Evolutionary conservation across 2,329 filamentous ascomycete genomes (phyloP), one percentile per base, ranked within the genome.

Genomic region (Penicillium glabrum): DNA sequence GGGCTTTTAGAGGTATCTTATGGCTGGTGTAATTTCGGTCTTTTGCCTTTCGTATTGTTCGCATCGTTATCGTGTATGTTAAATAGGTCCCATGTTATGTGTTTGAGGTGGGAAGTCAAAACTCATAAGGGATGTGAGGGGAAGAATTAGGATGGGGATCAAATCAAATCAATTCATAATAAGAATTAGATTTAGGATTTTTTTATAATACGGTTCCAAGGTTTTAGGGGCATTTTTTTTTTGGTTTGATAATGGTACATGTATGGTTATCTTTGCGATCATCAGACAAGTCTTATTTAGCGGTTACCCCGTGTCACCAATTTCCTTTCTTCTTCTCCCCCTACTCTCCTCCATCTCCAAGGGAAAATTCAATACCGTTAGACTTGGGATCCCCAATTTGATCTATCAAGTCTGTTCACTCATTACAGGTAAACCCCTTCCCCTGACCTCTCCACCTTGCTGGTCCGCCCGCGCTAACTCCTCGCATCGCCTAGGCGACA

Each of bases 251-350:
- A 55, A 46, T 44, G 29, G 44, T 21, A 23, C 11, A 46, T 51
- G 51, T n/a, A 49, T 56, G 45, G 29, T 47, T 52, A 39, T 45
- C 33, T 48, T 27, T 24, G 23, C 46, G 46, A 50, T 52, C 48
- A 51, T 51, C 51, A 41, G 51, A 54, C 51, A 31, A 46, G 56
- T 62, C 59, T 57, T 65, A 65, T 65, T 66, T 58, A 62, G 61
- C 66, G 64, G 58, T 69, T 65, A 61, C 59, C 57, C 63, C 63
- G 62, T 64, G 54, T 59, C 58, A 59, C 57, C 55, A 57, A 21
- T 41, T 54, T 46, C 55, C 24, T 16, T 54, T 54, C 41, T 33
- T 53, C 45, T 46, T 45, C 47, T 51, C 48, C 43, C 35, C 57
- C 44, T 56, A 57, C 43, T 57, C 48, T 53, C 41, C 43, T 37